Evolutionary conservation across 2,329 filamentous ascomycete species (phyloP), one percentile per base, ranked within the genome.

Genomic region (Orbilia javanica): DNA sequence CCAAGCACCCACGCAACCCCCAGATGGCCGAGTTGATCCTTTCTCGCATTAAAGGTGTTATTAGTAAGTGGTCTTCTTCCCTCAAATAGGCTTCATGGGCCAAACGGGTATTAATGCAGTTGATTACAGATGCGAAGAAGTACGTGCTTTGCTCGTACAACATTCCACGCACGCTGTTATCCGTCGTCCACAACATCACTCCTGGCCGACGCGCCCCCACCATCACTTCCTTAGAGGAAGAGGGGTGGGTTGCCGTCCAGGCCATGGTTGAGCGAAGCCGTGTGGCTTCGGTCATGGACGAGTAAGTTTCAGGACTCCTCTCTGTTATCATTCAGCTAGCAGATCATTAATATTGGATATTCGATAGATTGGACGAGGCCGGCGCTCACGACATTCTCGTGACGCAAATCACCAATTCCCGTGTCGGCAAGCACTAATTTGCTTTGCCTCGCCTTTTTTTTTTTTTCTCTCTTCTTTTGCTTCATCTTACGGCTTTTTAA

Each of bases 81-180:
- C 15, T 39, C 20, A 53, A 8, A 29, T 48, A 50, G 42, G 74
- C 82, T 79, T 13, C n/a, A 15, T 15, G 36, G 81, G 62, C 11
- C 53, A 48, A n/a, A 27, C 18, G 50, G 4, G 31, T 39, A 34
- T 29, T 20, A 53, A 25, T 53, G 48, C 39, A 13, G 4, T 20
- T 20, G 13, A 42, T 20, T 20, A 0, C 79, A 90, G 89, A 93
- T 48, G 96, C 96, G 8, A 93, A 99, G 86, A 91, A 90, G 84
- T 98, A 92, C 83, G 93, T 98, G 29, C 89, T 98, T 31, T 98
- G 96, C 87, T 94, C 96, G 83, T 99, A 98, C 88, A 99, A 99
- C 85, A 89, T 98, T 75, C 88, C 92, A 81, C 90, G 94, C 79
- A 84, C 85, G 57, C 88, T 89, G 67, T 89, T 99, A 71, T 82